These are phyloP conservation scores for Diaporthe capsici DNA, from an alignment of 2,329 filamentous ascomycete species.

Conservation along the genomic window DNA sequence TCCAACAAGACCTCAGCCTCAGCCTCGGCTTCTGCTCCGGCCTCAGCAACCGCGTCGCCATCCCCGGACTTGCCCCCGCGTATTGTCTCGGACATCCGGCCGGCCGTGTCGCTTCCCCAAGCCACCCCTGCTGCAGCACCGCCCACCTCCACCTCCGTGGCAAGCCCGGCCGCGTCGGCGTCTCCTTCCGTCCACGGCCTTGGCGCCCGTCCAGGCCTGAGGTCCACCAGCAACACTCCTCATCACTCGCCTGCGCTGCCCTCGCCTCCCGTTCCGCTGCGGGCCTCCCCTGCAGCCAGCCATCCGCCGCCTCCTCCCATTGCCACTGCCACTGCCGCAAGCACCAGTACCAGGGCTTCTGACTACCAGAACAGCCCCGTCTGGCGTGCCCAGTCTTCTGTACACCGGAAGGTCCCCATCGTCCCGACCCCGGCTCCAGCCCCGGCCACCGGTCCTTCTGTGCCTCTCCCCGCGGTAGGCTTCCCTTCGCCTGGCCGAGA, in stretches of 20 bases:
- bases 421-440: not conserved
- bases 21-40: not conserved
- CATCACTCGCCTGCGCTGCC: constrained; percentile 13
- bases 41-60: not conserved
- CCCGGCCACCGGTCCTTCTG: not conserved
- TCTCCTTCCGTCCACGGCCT: constrained; percentile 6
- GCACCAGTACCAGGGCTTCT: not conserved
- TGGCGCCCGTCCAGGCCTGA: not conserved
- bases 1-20: not conserved
- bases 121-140: not conserved
- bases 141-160: not conserved
- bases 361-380: not conserved
- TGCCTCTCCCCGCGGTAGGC: constrained; percentile 34
- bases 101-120: not conserved
- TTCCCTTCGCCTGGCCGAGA: constrained; percentile 55
- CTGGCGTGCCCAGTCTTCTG: not conserved
- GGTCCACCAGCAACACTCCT: constrained; percentile 10
- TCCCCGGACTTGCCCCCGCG: constrained; percentile 6
- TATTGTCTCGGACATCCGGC: constrained; percentile 34
- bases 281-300: not conserved
- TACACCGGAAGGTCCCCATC: not conserved
- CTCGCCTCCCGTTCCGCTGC: constrained; percentile 1
- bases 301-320: not conserved
- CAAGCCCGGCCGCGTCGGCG: not conserved
- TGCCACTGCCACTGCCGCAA: not conserved